These are phyloP conservation scores for Hymenoscyphus fraxineus DNA, from an alignment of 2,329 filamentous ascomycete species.

Conservation along the genomic window DNA sequence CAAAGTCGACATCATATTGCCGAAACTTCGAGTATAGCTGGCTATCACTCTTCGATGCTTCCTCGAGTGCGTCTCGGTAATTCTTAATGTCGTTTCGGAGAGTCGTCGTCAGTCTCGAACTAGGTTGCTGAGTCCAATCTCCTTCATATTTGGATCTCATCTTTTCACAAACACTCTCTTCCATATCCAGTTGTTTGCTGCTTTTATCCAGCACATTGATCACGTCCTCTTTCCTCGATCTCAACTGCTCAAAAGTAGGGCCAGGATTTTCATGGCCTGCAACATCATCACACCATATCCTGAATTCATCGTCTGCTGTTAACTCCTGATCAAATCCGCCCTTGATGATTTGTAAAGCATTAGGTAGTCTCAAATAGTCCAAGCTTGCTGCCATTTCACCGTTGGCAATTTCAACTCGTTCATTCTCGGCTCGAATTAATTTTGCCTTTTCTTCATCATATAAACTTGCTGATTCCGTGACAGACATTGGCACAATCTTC, in stretches of 20 bases:
- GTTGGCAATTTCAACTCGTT: slow-evolving; percentile 88
- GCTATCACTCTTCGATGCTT: slow-evolving; percentile 80
- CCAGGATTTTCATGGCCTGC: slow-evolving; percentile 78
- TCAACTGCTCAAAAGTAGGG: slow-evolving; percentile 73
- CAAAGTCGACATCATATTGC: slow-evolving; percentile 83
- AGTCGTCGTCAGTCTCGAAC: slow-evolving; percentile 81
- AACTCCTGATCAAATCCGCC: slow-evolving; percentile 89
- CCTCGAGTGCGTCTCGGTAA: slow-evolving; percentile 84
- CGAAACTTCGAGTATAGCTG: slow-evolving; percentile 80
- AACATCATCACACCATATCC: slow-evolving; percentile 90
- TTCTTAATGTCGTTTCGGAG: slow-evolving; percentile 81
- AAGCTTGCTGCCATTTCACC: slow-evolving; percentile 93
- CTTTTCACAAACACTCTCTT: slow-evolving; percentile 97
- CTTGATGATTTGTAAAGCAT: slow-evolving; percentile 85
- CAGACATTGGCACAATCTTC: slow-evolving; percentile 91
- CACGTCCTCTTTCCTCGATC: slow-evolving; percentile 73
- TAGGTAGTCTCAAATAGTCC: slow-evolving; percentile 87
- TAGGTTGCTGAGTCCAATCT: slow-evolving; percentile 97
- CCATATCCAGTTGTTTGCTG: slow-evolving; percentile 87
- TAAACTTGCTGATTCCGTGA: slow-evolving; percentile 92
- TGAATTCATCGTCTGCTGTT: slow-evolving; percentile 84
- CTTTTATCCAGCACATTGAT: slow-evolving; percentile 70
- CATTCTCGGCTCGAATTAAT: slow-evolving; percentile 85
- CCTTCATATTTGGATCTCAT: slow-evolving; percentile 96
- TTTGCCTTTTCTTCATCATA: slow-evolving; percentile 99